A percentile compares a stretch with the other conserved stretches of the same genome.
phyloP scores from a whole-genome alignment of 1,284 basidiomycete species.

The Pterulicium gracile region DNA sequence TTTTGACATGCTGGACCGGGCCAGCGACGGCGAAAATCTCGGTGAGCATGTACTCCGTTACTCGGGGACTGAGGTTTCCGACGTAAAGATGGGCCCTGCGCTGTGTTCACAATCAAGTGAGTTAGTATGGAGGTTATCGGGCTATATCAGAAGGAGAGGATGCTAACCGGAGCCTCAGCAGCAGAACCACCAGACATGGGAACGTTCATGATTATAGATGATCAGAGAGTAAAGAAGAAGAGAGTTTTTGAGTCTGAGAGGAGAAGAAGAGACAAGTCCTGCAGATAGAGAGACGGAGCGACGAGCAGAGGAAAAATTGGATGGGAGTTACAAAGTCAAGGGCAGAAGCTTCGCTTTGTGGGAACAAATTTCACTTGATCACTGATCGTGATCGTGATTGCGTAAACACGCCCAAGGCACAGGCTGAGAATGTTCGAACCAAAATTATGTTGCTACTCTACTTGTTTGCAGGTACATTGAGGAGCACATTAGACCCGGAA shows the following conservation, averaged over 20 bases:
- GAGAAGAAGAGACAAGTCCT: too few relatives aligned
- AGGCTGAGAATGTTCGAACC: constrained; percentile 16
- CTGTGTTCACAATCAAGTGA: constrained; percentile 27
- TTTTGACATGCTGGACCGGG: constrained; percentile 94
- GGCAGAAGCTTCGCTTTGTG: constrained; percentile 23
- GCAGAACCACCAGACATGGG: constrained; percentile 43
- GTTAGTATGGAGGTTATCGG: constrained; percentile 14
- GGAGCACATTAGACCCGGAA: constrained; percentile 65
- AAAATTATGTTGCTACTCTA: constrained; percentile 17
- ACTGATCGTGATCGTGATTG: not conserved
- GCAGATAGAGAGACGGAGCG: constrained; percentile 32
- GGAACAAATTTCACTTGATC: constrained; percentile 20
- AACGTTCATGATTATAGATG: constrained; percentile 64
- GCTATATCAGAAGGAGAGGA: constrained; percentile 6
- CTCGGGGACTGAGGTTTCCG: constrained; percentile 90
- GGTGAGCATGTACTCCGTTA: constrained; percentile 90
- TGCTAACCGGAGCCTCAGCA: constrained; percentile 67
- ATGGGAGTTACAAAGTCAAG: not conserved
- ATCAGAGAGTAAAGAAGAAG: constrained; percentile 11
- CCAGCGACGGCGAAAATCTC: constrained; percentile 96
- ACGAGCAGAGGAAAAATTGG: not conserved
- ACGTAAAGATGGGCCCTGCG: constrained; percentile 92
- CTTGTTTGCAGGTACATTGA: constrained; percentile 69
- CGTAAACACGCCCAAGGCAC: not conserved
- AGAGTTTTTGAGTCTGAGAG: constrained; percentile 28